These are phyloP conservation scores for Aphanomyces euteiches DNA, from an alignment of 352 stramenopile genomes.

Conservation along the genomic window DNA sequence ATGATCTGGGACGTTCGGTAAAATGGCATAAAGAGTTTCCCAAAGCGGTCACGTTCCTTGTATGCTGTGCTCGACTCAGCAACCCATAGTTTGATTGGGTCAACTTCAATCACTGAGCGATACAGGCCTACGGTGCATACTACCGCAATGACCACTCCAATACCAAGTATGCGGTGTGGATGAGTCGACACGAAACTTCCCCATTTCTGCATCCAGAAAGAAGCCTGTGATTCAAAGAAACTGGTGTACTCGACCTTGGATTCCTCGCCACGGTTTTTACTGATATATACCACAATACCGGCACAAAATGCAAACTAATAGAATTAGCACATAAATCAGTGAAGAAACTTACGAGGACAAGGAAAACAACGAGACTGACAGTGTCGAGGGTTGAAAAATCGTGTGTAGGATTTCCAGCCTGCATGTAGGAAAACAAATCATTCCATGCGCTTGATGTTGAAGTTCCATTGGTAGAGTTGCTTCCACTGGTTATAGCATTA, in stretches of 20 bases:
- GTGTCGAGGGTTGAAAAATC: constrained; percentile 14
- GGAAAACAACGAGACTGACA: background rate
- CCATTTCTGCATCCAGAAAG: constrained; percentile 32
- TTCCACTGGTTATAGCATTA: constrained; percentile 8
- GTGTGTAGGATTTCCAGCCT: background rate
- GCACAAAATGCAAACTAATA: too few species aligned
- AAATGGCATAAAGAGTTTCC: constrained; percentile 53
- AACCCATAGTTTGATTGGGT: constrained; percentile 58
- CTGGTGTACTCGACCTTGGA: background rate
- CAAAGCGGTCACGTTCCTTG: constrained; percentile 45
- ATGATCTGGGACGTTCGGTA: constrained; percentile 55
- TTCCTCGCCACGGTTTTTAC: too few species aligned
- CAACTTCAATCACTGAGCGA: constrained; percentile 43
- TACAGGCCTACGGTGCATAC: constrained; percentile 35
- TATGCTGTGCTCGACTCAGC: constrained; percentile 42
- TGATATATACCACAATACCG: too few species aligned
- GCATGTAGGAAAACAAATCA: background rate
- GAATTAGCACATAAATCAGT: background rate
- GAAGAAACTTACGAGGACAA: background rate
- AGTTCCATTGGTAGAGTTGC: background rate
- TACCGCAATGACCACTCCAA: constrained; percentile 33
- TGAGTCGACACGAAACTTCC: constrained; percentile 38
- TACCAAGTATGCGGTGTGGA: constrained; percentile 34
- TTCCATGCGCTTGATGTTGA: background rate
- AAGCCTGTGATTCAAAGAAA: background rate